A percentile compares a stretch with the other conserved stretches of the same genome.
Evolutionary conservation across 495 filamentous ascomycete species (phyloP).

Genomic region (Penicillium macrosclerotiorum): DNA sequence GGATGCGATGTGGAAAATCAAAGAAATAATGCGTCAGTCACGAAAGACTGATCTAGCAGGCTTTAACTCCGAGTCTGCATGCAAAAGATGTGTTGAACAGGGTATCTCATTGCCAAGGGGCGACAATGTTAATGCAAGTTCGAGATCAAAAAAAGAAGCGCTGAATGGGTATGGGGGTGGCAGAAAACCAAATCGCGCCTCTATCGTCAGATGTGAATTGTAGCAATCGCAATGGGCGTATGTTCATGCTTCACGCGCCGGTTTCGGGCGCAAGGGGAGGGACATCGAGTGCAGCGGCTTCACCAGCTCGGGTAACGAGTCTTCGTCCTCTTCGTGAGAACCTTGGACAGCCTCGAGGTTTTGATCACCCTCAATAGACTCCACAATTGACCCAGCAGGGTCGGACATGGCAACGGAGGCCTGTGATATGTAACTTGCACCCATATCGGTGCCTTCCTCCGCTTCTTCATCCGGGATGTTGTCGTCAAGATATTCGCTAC

Average conservation of each 20-base stretch:
- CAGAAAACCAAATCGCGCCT: not conserved
- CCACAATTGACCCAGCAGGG: slow-evolving; percentile 39
- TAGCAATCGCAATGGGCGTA: slow-evolving; percentile 5
- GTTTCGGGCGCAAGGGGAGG: slow-evolving; percentile 25
- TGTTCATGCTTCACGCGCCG: slow-evolving; percentile 14
- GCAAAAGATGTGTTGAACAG: slow-evolving; percentile 27
- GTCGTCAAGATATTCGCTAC: slow-evolving; percentile 44
- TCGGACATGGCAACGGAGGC: slow-evolving; percentile 52
- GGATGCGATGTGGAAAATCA: slow-evolving; percentile 16
- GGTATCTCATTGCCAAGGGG: slow-evolving; percentile 17
- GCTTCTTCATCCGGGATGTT: slow-evolving; percentile 27
- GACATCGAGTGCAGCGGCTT: slow-evolving; percentile 9
- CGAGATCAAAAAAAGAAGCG: slow-evolving; percentile 8
- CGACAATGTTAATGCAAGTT: slow-evolving; percentile 15
- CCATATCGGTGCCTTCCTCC: slow-evolving; percentile 43
- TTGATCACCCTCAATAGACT: slow-evolving; percentile 29
- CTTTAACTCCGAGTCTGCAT: slow-evolving; percentile 22
- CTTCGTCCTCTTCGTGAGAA: slow-evolving; percentile 17
- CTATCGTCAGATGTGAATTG: slow-evolving; percentile 2
- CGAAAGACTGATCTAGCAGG: slow-evolving; percentile 12
- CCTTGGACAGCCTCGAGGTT: slow-evolving; percentile 8
- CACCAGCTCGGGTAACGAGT: slow-evolving; percentile 1
- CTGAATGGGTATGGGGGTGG: slow-evolving; percentile 14
- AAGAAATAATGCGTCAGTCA: not conserved
- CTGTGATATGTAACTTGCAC: slow-evolving; percentile 59